Conservation (phyloP, 1,284 basidiomycete species). For the Tremellales sp. region DNA sequence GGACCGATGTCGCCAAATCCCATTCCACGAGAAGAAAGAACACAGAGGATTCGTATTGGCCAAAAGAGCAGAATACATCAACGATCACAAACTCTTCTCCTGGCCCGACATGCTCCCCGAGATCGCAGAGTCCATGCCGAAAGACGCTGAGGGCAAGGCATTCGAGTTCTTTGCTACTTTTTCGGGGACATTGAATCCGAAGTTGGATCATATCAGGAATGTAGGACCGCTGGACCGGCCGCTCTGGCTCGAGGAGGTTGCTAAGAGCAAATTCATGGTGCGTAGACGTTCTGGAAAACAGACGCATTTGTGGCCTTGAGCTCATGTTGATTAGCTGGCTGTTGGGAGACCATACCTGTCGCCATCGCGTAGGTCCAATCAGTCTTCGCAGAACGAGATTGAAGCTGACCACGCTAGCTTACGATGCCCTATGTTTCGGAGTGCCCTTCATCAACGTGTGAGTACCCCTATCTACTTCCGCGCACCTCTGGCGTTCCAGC, state of each 20-base stretch:
- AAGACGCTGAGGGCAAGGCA: background rate
- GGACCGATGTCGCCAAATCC: conserved; percentile 25
- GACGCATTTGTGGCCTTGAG: background rate
- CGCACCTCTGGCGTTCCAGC: background rate
- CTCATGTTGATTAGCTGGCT: conserved; percentile 8
- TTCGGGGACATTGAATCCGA: background rate
- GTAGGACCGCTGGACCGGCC: conserved; percentile 15
- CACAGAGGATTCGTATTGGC: conserved; percentile 43
- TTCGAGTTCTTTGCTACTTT: conserved; percentile 4
- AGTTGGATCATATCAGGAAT: too few relatives aligned
- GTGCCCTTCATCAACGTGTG: conserved; percentile 50
- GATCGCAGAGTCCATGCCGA: background rate
- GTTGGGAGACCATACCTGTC: conserved; percentile 28
- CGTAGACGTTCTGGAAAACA: background rate
- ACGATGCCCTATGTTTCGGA: conserved; percentile 50
- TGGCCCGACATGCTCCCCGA: conserved; percentile 8
- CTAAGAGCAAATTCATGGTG: conserved; percentile 22
- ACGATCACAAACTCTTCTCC: conserved; percentile 9
- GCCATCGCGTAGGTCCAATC: conserved; percentile 30
- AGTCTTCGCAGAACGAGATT: background rate
- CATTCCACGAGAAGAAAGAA: conserved; percentile 23
- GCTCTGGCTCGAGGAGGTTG: conserved; percentile 17
- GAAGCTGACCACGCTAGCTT: conserved; percentile 33
- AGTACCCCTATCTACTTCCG: background rate
- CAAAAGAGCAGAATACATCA: conserved; percentile 40